These are phyloP conservation scores for Termitomyces eurrhizus DNA, from an alignment of 768 basidiomycete species.

Conservation along the genomic window DNA sequence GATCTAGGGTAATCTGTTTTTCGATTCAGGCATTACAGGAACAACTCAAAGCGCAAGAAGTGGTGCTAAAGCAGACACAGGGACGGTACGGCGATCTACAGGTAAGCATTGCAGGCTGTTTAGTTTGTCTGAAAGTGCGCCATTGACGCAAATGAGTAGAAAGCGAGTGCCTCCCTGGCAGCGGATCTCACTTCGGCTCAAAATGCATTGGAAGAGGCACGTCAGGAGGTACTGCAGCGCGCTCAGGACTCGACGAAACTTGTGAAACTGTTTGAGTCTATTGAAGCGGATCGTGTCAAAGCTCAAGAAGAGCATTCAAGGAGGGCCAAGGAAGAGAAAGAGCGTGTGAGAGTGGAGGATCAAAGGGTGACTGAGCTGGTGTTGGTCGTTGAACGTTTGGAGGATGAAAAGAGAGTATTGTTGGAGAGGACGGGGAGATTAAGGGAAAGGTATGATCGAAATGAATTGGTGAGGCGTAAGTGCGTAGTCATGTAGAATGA, in stretches of 20 bases:
- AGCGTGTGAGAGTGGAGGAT: conserved; percentile 11
- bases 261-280: conserved; percentile 10
- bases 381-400: conserved; percentile 15
- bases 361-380: conserved; percentile 15
- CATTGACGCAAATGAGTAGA: conserved; percentile 15
- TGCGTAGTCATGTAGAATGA: neutral
- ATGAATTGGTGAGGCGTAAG: conserved; percentile 37
- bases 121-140: conserved; percentile 3
- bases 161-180: conserved; percentile 29
- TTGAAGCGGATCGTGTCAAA: conserved; percentile 12
- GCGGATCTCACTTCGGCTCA: conserved; percentile 28
- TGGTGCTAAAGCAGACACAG: conserved; percentile 36
- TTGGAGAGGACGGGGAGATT: conserved; percentile 19
- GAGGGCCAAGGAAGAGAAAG: conserved; percentile 12
- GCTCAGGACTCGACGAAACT: conserved; percentile 17
- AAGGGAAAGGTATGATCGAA: conserved; percentile 9
- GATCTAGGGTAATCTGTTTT: neutral
- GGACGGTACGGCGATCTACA: conserved; percentile 23
- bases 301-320: conserved; percentile 11
- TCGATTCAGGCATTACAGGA: conserved; percentile 18
- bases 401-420: conserved; percentile 23
- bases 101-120: neutral
- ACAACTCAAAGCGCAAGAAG: conserved; percentile 40
- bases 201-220: conserved; percentile 29
- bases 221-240: conserved; percentile 20